Conservation (phyloP, 2,329 filamentous ascomycete genomes). For the Aureobasidium sp. region DNA sequence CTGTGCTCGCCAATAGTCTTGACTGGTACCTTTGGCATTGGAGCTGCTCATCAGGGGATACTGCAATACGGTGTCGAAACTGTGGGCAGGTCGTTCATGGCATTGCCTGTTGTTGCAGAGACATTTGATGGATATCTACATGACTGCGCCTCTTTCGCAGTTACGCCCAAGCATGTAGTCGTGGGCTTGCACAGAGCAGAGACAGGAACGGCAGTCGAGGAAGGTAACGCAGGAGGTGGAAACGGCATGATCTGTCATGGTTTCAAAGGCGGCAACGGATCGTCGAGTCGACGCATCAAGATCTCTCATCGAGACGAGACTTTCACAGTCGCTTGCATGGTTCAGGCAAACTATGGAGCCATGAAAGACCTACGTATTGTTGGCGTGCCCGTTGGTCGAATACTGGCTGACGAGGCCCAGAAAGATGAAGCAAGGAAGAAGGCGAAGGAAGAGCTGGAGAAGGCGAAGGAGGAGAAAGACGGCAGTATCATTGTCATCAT, state of each 20-base stretch:
- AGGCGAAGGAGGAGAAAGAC: not conserved
- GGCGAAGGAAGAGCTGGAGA: not conserved
- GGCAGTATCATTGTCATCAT: conserved; percentile 10
- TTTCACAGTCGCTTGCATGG: not conserved
- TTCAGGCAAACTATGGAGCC: conserved; percentile 1
- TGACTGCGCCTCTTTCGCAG: conserved; percentile 1
- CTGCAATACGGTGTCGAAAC: not conserved
- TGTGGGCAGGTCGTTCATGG: not conserved
- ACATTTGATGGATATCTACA: conserved; percentile 6
- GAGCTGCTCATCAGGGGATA: not conserved
- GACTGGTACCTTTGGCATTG: conserved; percentile 2
- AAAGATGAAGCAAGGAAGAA: not conserved
- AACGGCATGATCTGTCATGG: conserved; percentile 11
- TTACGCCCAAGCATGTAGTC: not conserved
- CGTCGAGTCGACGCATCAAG: not conserved
- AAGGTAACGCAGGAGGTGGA: not conserved
- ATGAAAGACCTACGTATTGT: not conserved
- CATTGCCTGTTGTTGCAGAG: conserved; percentile 1
- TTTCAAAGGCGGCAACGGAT: conserved; percentile 6
- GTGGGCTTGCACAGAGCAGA: not conserved
- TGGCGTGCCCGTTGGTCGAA: not conserved
- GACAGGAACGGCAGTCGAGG: not conserved
- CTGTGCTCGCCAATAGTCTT: not conserved
- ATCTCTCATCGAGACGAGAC: not conserved
- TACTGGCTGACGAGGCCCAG: not conserved